These are phyloP conservation scores for Thalassiosira profunda DNA, from an alignment of 108 stramenopile species.

Conservation along the genomic window DNA sequence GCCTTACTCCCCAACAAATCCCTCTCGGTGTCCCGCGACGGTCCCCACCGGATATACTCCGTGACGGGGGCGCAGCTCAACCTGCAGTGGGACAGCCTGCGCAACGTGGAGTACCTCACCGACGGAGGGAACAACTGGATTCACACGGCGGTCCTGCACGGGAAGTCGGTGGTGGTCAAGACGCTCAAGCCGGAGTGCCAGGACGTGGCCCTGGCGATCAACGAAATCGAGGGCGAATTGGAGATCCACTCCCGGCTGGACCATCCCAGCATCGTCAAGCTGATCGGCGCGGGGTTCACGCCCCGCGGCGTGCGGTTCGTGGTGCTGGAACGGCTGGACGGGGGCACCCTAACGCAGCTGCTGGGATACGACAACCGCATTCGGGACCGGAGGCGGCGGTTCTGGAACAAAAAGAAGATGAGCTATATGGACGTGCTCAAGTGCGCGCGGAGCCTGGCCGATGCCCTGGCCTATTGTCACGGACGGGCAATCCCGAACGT, in stretches of 20 bases:
- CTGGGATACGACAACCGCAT: constrained; percentile 93
- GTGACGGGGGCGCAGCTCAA: constrained; percentile 83
- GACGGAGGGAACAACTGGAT: constrained; percentile 95
- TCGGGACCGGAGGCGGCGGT: constrained; percentile 88
- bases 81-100: constrained; percentile 79
- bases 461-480: constrained; percentile 87
- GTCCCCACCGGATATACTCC: constrained; percentile 50
- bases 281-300: constrained; percentile 87
- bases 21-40: constrained; percentile 27
- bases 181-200: constrained; percentile 92
- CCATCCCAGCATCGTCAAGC: constrained; percentile 77
- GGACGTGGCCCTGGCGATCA: constrained; percentile 87
- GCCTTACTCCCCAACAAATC: constrained; percentile 4
- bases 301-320: constrained; percentile 86
- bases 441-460: constrained; percentile 72
- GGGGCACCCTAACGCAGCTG: constrained; percentile 91
- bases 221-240: constrained; percentile 92
- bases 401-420: constrained; percentile 86
- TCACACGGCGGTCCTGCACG: constrained; percentile 86
- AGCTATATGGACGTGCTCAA: constrained; percentile 82
- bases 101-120: constrained; percentile 92
- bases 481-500: constrained; percentile 82
- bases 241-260: constrained; percentile 78
- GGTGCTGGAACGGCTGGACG: constrained; percentile 90
- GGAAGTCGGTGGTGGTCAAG: constrained; percentile 87